phyloP scores from a whole-genome alignment of 805 yeast species.

The Yamadazyma paraphyllophila region DNA sequence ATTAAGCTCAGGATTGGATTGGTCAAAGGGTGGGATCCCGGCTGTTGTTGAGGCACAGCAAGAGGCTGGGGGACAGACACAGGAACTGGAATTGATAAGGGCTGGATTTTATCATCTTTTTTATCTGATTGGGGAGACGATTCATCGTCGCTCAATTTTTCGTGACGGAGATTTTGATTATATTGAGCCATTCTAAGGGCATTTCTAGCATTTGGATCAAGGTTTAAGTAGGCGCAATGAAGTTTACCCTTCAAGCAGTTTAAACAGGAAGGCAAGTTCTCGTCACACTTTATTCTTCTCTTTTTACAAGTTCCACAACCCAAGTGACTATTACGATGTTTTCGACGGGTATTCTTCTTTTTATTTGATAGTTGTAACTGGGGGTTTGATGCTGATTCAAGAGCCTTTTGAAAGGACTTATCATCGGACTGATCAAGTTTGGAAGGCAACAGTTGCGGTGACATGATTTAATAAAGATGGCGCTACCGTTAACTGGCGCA shows the following conservation, averaged over 20 bases:
- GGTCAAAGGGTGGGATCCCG: background rate
- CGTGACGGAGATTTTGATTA: conserved; percentile 34
- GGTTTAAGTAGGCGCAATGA: conserved; percentile 44
- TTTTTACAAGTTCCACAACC: conserved; percentile 69
- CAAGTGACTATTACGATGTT: conserved; percentile 65
- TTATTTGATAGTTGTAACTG: conserved; percentile 15
- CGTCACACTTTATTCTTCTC: conserved; percentile 52
- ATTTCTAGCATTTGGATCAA: conserved; percentile 49
- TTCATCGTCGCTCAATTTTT: conserved; percentile 18
- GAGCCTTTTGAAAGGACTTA: conserved; percentile 14
- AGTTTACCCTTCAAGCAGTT: conserved; percentile 47
- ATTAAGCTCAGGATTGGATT: conserved; percentile 7
- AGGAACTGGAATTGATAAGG: background rate
- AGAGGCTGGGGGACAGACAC: background rate
- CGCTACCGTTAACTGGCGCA: background rate
- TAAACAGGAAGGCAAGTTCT: conserved; percentile 47
- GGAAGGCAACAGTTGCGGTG: background rate
- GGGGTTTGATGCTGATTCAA: conserved; percentile 15
- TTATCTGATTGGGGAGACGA: conserved; percentile 1
- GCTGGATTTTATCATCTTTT: background rate
- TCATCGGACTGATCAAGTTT: conserved; percentile 7
- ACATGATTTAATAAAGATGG: background rate
- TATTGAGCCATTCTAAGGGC: conserved; percentile 51
- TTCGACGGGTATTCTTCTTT: conserved; percentile 50
- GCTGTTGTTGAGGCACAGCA: background rate